Conservation (phyloP, 352 stramenopile genomes). For the Phytophthora sojae region DNA sequence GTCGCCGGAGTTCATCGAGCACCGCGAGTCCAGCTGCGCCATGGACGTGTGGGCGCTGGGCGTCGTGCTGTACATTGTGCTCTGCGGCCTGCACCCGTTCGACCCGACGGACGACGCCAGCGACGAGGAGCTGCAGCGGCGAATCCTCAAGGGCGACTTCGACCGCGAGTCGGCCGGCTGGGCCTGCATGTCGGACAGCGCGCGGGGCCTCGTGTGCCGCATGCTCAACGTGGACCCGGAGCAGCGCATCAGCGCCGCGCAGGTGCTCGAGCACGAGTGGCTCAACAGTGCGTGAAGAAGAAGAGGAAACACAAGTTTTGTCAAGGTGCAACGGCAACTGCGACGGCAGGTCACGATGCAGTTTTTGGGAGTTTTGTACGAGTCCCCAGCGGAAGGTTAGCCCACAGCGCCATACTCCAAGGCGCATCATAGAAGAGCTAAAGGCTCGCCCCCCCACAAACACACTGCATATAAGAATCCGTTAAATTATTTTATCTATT, state of each 20-base stretch:
- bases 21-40: constrained; percentile 34
- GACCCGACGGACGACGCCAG: constrained; percentile 59
- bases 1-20: constrained; percentile 50
- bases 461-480: constrained; percentile 23
- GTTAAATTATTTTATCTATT: constrained; percentile 28
- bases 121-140: constrained; percentile 47
- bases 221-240: constrained; percentile 57
- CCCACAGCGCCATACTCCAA: not conserved
- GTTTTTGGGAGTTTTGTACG: constrained; percentile 14
- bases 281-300: constrained; percentile 22
- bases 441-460: constrained; percentile 12
- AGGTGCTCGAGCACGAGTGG: constrained; percentile 69
- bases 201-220: constrained; percentile 47
- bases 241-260: constrained; percentile 47
- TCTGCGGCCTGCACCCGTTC: constrained; percentile 64
- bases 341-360: too few relatives aligned
- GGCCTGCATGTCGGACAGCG: constrained; percentile 49
- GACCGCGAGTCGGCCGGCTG: constrained; percentile 42
- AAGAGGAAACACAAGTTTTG: constrained; percentile 12
- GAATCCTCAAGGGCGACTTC: constrained; percentile 52
- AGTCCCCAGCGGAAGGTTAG: constrained; percentile 13
- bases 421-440: constrained; percentile 37
- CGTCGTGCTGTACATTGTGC: constrained; percentile 64
- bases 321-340: not conserved
- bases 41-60: constrained; percentile 70